Evolutionary conservation across 768 basidiomycete genomes (phyloP), one percentile per base, ranked within the genome.

Genomic region (Gymnopilus dilepis): DNA sequence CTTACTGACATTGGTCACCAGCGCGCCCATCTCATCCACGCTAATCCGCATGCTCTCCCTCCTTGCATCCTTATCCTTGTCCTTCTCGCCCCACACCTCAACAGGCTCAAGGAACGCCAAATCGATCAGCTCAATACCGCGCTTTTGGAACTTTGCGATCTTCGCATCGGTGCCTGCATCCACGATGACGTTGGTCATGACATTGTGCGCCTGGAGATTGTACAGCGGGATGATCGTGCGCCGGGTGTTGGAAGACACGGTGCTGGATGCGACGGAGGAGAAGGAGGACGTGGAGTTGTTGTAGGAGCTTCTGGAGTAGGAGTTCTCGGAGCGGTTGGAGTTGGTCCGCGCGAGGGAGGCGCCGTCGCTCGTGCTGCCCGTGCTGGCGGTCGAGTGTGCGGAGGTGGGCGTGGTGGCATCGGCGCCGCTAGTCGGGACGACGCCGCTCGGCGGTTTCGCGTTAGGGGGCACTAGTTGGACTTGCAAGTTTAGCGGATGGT

Each of bases 121-220:
- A 34, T 88, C 89, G 15, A 94, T 83, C 26, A 96, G 75, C 70
- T 95, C 94, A 31, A 94, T 76, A 1, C 91, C 89, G 4, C 89
- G 82, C 65, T 83, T 87, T 57, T 80, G 78, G 69, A 93, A 94
- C 64, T 85, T 89, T 3, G 92, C 91, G 37, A 95, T 87, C 75
- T 91, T 91, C 21, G 90, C 89, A 60, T 94, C 93, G 0, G 93
- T 95, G 40, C 94, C 94, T 0, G 94, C 94, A 69, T 95, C 94
- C 28, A 92, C 84, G 58, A 95, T 88, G 34, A 87, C 85, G 67
- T 94, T 95, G 12, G 92, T 88, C 82, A 94, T 82, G 52, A 95
- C 90, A 63, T 92, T 90, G 73, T 96, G 94, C 0, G 92, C 92
- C 61, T 91, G 89, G 21, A 96, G 82, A 69, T 94, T 95, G 75